phyloP scores from a whole-genome alignment of 768 basidiomycete genomes.

The Auricularia heimuer region DNA sequence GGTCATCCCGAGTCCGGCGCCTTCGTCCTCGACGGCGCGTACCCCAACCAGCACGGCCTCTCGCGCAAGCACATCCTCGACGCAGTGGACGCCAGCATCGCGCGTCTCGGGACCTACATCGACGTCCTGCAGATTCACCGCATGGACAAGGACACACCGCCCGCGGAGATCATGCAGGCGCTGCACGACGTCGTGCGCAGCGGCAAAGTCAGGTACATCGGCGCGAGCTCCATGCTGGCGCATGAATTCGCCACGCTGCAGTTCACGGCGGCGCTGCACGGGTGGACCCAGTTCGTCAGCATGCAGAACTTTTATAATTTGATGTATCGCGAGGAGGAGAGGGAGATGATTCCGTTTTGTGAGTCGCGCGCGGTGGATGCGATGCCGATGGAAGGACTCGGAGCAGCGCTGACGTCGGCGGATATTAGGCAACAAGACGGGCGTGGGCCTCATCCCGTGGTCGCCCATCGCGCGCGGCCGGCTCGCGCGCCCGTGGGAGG shows the following conservation, averaged over 20 bases:
- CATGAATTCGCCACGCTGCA: conserved; percentile 13
- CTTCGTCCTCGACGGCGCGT: neutral
- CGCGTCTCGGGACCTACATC: conserved; percentile 29
- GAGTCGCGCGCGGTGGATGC: neutral
- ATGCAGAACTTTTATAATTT: conserved; percentile 16
- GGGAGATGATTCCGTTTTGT: conserved; percentile 13
- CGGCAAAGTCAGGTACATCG: conserved; percentile 30
- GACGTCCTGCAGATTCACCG: conserved; percentile 37
- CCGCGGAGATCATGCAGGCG: conserved; percentile 36
- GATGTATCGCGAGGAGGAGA: conserved; percentile 16
- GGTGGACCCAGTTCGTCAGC: conserved; percentile 11
- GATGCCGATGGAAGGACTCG: neutral
- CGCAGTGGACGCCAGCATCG: conserved; percentile 20
- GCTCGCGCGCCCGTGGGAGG: conserved; percentile 7
- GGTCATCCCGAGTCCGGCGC: neutral
- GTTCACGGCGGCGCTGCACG: neutral
- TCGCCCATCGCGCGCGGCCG: conserved; percentile 12
- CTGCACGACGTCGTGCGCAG: conserved; percentile 30
- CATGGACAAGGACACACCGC: conserved; percentile 41
- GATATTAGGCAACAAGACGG: conserved; percentile 3
- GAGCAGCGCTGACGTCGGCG: neutral
- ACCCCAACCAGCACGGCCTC: neutral
- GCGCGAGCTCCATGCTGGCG: conserved; percentile 30
- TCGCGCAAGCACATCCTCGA: conserved; percentile 34
- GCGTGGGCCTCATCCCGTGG: conserved; percentile 14